Evolutionary conservation across 2,329 filamentous ascomycete genomes (phyloP).

Genomic region (Fusarium citri): DNA sequence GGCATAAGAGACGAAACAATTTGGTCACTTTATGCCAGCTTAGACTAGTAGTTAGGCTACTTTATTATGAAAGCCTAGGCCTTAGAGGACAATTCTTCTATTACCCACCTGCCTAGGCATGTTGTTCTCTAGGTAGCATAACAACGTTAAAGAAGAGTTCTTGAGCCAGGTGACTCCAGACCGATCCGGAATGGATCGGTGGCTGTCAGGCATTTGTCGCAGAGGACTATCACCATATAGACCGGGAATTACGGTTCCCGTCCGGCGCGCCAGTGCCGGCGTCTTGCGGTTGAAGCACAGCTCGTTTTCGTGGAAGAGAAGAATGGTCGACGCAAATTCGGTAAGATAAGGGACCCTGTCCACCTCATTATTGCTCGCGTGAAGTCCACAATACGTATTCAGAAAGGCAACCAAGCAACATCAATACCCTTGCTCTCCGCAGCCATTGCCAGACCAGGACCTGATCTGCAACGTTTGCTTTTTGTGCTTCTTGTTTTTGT

Average conservation of each 20-base stretch:
- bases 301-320: constrained; percentile 3
- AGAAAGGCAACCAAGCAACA: neutral
- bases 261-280: constrained; percentile 2
- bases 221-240: constrained; percentile 11
- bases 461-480: constrained; percentile 12
- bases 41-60: too few relatives aligned
- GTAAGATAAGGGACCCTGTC: neutral
- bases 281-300: constrained; percentile 15
- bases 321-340: neutral
- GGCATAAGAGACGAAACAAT: too few relatives aligned
- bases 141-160: constrained; percentile 6
- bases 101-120: too few relatives aligned
- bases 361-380: neutral
- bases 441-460: neutral
- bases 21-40: too few relatives aligned
- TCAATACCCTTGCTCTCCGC: constrained; percentile 11
- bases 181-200: constrained; percentile 31
- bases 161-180: neutral
- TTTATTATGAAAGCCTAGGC: too few relatives aligned
- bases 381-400: neutral
- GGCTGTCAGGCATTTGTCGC: constrained; percentile 11
- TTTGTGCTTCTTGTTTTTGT: constrained; percentile 27
- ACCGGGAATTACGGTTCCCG: constrained; percentile 15
- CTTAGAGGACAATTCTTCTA: too few relatives aligned
- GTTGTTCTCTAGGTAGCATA: constrained; percentile 3